Evolutionary conservation across 2,329 filamentous ascomycete genomes (phyloP).

Genomic region (Fusarium sp.): DNA sequence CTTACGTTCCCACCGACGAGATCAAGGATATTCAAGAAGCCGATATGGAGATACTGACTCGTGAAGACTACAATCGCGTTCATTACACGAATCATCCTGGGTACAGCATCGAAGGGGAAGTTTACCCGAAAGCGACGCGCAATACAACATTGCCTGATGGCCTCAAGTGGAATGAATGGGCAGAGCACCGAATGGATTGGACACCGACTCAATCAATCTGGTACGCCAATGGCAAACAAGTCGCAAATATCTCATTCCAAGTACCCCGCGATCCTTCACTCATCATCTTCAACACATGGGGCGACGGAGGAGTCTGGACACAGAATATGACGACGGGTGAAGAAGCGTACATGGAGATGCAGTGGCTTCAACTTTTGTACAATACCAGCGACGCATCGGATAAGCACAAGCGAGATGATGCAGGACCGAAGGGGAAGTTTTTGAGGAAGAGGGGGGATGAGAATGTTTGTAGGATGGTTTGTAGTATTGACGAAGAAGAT

Average conservation of each 20-base stretch:
- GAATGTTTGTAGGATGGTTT: not conserved
- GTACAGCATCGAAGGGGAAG: not conserved
- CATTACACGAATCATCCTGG: not conserved
- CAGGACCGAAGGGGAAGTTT: not conserved
- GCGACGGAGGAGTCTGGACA: not conserved
- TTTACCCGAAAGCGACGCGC: not conserved
- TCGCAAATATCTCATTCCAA: not conserved
- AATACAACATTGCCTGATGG: not conserved
- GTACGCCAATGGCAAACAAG: not conserved
- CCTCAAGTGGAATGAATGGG: not conserved
- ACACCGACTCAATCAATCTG: not conserved
- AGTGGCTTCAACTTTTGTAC: not conserved
- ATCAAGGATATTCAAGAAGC: not conserved
- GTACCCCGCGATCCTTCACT: not conserved
- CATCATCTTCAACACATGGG: not conserved
- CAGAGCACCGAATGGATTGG: not conserved
- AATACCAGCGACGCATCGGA: not conserved
- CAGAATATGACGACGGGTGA: not conserved
- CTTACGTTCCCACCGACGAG: not conserved
- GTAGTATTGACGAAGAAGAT: not conserved
- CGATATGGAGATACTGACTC: not conserved
- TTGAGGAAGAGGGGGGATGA: not conserved
- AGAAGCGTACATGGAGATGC: slow-evolving; percentile 1
- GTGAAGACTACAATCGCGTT: not conserved
- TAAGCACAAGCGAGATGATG: not conserved